phyloP scores from a whole-genome alignment of 2,329 filamentous ascomycete species.

The Epicoccum sorghinum region DNA sequence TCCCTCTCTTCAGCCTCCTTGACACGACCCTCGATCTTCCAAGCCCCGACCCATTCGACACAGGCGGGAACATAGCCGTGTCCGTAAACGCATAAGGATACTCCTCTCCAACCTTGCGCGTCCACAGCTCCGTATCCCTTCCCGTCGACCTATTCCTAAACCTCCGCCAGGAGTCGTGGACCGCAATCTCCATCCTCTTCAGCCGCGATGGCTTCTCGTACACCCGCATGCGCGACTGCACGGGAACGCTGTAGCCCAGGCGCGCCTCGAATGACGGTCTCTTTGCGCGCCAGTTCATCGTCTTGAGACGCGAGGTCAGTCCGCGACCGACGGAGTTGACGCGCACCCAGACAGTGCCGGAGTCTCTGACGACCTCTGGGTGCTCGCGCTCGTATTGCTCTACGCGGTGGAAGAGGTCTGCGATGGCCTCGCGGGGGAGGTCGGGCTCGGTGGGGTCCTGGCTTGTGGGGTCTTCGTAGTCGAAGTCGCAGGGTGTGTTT shows the following conservation, averaged over 20 bases:
- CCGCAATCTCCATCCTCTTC: constrained; percentile 2
- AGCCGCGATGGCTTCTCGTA: constrained; percentile 5
- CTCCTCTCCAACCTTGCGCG: background rate
- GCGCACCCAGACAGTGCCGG: constrained; percentile 8
- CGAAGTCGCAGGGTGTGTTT: too few relatives aligned
- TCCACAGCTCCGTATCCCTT: constrained; percentile 1
- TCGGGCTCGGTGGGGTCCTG: background rate
- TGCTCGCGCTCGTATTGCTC: constrained; percentile 3
- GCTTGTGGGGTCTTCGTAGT: too few relatives aligned
- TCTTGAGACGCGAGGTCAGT: constrained; percentile 3
- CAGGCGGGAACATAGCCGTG: background rate
- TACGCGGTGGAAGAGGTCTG: constrained; percentile 5
- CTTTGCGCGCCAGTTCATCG: background rate
- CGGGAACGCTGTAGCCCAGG: background rate
- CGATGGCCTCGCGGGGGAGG: constrained; percentile 6
- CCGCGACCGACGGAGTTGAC: constrained; percentile 3
- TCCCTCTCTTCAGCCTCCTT: background rate
- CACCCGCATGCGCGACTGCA: background rate
- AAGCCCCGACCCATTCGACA: background rate
- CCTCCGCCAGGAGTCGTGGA: constrained; percentile 2
- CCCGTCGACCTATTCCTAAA: constrained; percentile 9
- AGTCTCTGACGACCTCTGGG: background rate
- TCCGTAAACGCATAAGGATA: background rate
- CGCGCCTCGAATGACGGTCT: constrained; percentile 2
- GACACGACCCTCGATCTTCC: background rate